Base-by-base conservation (phyloP, 2,329 filamentous ascomycete genomes). In the Graphilbum sp. region DNA sequence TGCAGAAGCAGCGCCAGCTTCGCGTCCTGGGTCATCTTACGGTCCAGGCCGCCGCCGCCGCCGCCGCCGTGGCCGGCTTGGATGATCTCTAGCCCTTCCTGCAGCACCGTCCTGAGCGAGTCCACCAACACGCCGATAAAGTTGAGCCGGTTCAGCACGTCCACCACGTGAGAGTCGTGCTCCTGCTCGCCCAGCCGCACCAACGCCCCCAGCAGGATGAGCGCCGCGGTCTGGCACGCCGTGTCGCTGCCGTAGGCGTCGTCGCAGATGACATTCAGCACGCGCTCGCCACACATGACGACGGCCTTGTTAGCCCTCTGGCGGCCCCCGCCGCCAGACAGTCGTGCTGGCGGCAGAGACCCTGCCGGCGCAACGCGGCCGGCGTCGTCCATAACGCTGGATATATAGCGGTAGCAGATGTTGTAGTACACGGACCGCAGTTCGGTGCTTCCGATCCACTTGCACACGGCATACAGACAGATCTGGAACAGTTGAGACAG, bases 121-220 rank as follows among this genome's bases (percentile, higher is more conserved):
- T 96, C 88, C 37, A 98, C 78, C 23, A 96, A 70, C 21, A 96
- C 77, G 36, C 81, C 81, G 36, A 95, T 72, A 54, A 95, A 94
- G 59, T 98, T 98, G 34, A 93, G 72, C 40, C 81, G 75, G 50
- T 81, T 79, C 39, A 98, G 71, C 23, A 75, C 67, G 45, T 90
- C 83, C 15, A 94, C 72, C 19, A 96, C 69, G 48, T 81, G 73
- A 37, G 71, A 69, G 23, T 81, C 83, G 36, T 75, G 68, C 50
- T 88, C 79, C 27, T 74, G 67, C 38, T 73, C 75, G 34, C 79
- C 80, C 37, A 94, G 63, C 32, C 75, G 72, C 24, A 92, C 75
- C 13, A 96, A 59, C 1, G 80, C 72, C 38, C 81, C 77, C 25
- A 98, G 66, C n/a, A 96, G 66, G 29, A 95, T 70, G 32, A 96